Evolutionary conservation across 2,329 filamentous ascomycete genomes (phyloP).

Genomic region (Ascochyta fabae): DNA sequence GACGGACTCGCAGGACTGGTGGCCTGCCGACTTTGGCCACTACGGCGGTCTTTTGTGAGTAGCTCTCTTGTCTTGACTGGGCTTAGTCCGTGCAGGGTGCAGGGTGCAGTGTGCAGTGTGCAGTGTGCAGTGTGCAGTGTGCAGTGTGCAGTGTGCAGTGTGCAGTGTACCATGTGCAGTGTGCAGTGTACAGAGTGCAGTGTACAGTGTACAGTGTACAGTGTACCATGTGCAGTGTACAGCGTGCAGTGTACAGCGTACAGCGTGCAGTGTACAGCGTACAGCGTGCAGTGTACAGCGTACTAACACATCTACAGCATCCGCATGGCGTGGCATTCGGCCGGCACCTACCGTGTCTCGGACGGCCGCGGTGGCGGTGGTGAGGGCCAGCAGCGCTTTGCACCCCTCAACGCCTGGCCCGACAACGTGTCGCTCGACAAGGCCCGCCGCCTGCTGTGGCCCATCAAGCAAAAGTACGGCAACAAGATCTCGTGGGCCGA

Average conservation of each 20-base stretch:
- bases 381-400: constrained; percentile 78
- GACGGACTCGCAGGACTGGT: constrained; percentile 81
- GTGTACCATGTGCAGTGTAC: too few species aligned
- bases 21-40: constrained; percentile 82
- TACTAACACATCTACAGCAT: constrained; percentile 50
- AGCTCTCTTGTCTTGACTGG: not conserved
- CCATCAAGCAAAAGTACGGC: constrained; percentile 85
- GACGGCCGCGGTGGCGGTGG: constrained; percentile 79
- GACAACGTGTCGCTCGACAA: constrained; percentile 82
- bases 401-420: constrained; percentile 82
- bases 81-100: too few species aligned
- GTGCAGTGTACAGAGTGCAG: too few species aligned
- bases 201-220: too few species aligned
- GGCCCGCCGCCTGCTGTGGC: constrained; percentile 79
- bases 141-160: too few species aligned
- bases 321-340: constrained; percentile 81
- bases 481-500: constrained; percentile 84
- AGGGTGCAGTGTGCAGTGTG: too few species aligned
- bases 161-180: too few species aligned
- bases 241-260: too few species aligned
- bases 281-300: not conserved
- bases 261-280: too few species aligned
- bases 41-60: constrained; percentile 74
- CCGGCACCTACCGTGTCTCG: constrained; percentile 77
- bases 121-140: too few species aligned